Base-by-base conservation (phyloP, 371 early-diverging fungal genomes). In the Sporodiniella umbellata region DNA sequence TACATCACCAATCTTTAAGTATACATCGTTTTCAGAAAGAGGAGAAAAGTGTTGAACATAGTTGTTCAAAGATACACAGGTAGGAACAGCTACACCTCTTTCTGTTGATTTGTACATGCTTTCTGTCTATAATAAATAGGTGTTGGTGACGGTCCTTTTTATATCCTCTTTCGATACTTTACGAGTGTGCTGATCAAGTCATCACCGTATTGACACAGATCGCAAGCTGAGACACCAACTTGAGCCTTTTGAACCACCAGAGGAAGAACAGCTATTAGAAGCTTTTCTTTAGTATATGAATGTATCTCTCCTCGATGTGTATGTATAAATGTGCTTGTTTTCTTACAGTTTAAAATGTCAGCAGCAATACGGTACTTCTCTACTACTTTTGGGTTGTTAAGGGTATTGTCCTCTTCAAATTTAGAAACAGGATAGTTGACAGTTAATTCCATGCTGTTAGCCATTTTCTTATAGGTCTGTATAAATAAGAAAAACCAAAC, bases 41-140 rank as follows among this genome's bases (percentile, higher is more conserved):
- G 95, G 93, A 22, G 90, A 81, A 56, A 78, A 85, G 69, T 88
- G 84, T 63, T 87, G 82, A 30, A 89, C 83, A 46, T 83, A 58
- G 57, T 88, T 80, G 78, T 95, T 94, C 58, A 94, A 82, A 15
- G 84, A 81, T 19, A 94, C 66, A 67, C 84, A 86, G 17, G 94
- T 94, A 19, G 96, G 94, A 48, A 88, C 75, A 31, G 96, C 86
- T 51, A 93, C 78, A 33, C 94, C 96, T 60, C 90, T 87, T 62
- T 93, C 93, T 8, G 85, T 64, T 25, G 47, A 53, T 45, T 70
- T 86, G 77, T 81, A 86, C 40, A 88, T 80, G 33, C 80, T 82
- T 40, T 70, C 58, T 10, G 89, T 83, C 86, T 86, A 39, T 51
- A 46, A 10, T 24, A 38, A 17, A 39, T 30, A 19, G 21, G 14